Base-by-base conservation (phyloP, 805 yeast species). In the Cyberlindnera subsufficiens region DNA sequence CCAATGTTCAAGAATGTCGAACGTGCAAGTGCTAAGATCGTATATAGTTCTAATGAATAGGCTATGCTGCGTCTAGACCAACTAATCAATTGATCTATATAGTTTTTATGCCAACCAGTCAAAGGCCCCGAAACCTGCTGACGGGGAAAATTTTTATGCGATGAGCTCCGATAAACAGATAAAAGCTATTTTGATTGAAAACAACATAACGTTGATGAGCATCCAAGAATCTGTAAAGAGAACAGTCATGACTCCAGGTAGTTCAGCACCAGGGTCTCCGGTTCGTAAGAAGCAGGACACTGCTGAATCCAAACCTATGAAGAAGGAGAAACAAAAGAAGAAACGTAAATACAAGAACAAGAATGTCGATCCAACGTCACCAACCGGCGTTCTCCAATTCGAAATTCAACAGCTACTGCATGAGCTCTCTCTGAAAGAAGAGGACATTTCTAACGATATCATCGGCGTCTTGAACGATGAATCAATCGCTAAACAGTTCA, bases 321-420 rank as follows among this genome's bases (percentile, higher is more conserved):
- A 37, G 40, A 36, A 20, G 15, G 37, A 32, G 25, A 39, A 41
- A 45, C 37, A 5, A 10, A 38, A 36, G 40, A 52, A 65, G 52
- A 59, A 61, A 43, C 68, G 71, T 42, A 75, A 78, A 57, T 77
- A 77, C 55, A 83, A 80, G 55, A 78, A 75, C 29, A 82, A 82
- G 52, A 75, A 72, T 8, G 72, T 74, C 11, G 97, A 89, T 46
- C 74, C 83, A 29, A 86, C 95, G 0, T 75, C 93, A 1, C 87
- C 95, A 7, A 65, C 80, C 32, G 97, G 97, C 7, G 85, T 87
- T 6, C 69, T 91, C 35, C 76, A 80, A 49, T 69, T 69, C 47
- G 96, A 90, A 60, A 86, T 90, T 44, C 71, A 76, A 30, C 80
- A 76, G 38, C 54, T 89, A 10, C 58, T 82, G 20, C 48, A 58